Evolutionary conservation across 2,329 filamentous ascomycete species (phyloP).

Genomic region (Geosmithia flava): DNA sequence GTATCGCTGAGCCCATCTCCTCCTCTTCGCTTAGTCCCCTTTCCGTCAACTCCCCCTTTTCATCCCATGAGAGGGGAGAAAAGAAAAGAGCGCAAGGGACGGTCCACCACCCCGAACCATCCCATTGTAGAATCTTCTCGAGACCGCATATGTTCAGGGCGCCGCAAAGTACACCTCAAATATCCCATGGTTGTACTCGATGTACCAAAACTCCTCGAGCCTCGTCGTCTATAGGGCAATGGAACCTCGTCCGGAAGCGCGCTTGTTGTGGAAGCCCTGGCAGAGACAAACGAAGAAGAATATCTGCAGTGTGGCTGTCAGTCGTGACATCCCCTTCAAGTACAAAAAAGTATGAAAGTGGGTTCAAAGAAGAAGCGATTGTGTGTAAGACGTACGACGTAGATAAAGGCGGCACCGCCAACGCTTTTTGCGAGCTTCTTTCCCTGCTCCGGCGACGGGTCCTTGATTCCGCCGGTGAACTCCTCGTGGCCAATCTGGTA

Average conservation of each 20-base stretch:
- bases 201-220: not conserved
- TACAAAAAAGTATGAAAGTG: no score
- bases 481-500: constrained; percentile 74
- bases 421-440: constrained; percentile 71
- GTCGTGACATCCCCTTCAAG: not conserved
- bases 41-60: no score
- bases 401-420: constrained; percentile 80
- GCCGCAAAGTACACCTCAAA: no score
- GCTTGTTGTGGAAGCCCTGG: constrained; percentile 76
- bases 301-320: constrained; percentile 36
- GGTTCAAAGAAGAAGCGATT: not conserved
- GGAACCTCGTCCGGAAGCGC: constrained; percentile 70
- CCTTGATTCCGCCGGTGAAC: constrained; percentile 63
- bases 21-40: no score
- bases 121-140: no score
- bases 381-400: constrained; percentile 52
- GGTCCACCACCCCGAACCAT: no score
- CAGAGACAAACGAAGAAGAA: constrained; percentile 89
- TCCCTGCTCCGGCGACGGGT: constrained; percentile 57
- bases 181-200: no score
- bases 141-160: no score
- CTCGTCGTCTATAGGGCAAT: constrained; percentile 46
- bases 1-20: no score
- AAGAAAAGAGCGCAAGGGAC: no score
- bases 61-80: no score